Conservation (phyloP, 2,329 filamentous ascomycete genomes). For the Neofusicoccum kwambonambiense region DNA sequence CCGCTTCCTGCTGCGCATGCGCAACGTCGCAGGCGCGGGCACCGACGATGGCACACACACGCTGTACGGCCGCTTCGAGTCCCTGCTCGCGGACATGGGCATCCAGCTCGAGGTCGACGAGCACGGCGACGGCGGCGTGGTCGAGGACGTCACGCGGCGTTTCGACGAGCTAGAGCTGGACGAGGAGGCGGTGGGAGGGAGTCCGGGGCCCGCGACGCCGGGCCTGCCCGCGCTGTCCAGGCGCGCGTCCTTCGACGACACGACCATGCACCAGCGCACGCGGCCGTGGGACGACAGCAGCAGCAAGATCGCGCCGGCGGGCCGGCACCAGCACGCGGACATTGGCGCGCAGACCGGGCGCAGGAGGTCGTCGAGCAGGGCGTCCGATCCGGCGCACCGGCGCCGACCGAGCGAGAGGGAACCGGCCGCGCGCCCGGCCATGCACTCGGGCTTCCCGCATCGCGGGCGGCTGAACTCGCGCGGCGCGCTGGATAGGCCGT, state of each 20-base stretch:
- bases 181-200: background rate
- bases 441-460: constrained; percentile 11
- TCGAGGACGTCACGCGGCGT: constrained; percentile 34
- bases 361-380: constrained; percentile 26
- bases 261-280: constrained; percentile 44
- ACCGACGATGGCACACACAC: constrained; percentile 43
- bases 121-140: constrained; percentile 35
- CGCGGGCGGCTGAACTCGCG: constrained; percentile 13
- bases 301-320: constrained; percentile 18
- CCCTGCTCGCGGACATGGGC: constrained; percentile 65
- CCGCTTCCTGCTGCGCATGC: constrained; percentile 73
- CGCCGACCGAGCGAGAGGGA: background rate
- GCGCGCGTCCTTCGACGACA: constrained; percentile 57
- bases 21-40: constrained; percentile 18
- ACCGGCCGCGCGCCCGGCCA: background rate
- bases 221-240: constrained; percentile 26
- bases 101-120: constrained; percentile 66
- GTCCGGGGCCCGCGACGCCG: background rate
- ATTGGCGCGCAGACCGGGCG: background rate
- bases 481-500: background rate
- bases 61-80: constrained; percentile 69
- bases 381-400: constrained; percentile 17
- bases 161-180: constrained; percentile 28
- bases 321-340: background rate
- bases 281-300: constrained; percentile 33